Percentiles rank a stretch among this genome's conserved stretches.
Conservation (phyloP, 495 filamentous ascomycete species). For the Penicillium flavigenum region DNA sequence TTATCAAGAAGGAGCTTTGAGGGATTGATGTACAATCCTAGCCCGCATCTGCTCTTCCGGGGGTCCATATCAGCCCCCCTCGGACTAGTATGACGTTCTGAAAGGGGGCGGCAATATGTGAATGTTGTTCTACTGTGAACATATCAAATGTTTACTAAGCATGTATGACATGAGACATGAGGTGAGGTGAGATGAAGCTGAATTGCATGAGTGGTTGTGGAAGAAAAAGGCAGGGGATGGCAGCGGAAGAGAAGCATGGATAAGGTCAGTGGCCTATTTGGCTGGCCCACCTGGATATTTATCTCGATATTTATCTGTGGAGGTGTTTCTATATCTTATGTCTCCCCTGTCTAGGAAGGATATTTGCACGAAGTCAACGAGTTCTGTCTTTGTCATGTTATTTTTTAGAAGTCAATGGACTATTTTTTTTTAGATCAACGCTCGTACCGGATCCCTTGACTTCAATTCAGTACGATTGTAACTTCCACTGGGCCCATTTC, state of each 20-base stretch:
- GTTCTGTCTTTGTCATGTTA: constrained; percentile 14
- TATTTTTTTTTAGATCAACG: neutral
- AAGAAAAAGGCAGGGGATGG: neutral
- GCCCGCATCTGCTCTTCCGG: neutral
- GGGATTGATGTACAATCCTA: constrained; percentile 7
- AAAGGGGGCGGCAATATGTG: neutral
- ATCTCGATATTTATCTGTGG: constrained; percentile 2
- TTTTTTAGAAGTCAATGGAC: constrained; percentile 11
- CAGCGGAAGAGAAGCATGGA: neutral
- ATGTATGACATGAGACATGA: constrained; percentile 13
- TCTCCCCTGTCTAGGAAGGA: neutral
- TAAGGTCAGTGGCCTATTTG: constrained; percentile 9
- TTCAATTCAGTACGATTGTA: neutral
- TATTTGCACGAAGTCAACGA: constrained; percentile 13
- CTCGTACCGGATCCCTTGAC: neutral
- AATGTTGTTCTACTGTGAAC: constrained; percentile 5
- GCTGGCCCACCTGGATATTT: constrained; percentile 9
- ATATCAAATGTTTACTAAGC: constrained; percentile 3
- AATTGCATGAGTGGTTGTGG: neutral
- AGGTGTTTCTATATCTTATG: constrained; percentile 14
- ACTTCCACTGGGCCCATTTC: neutral
- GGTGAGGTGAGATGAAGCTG: neutral
- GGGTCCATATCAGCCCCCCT: neutral
- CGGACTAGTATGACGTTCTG: neutral
- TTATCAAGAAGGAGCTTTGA: constrained; percentile 40